Conservation (phyloP, 441 rosid genomes). For the Mallotus repandus region DNA sequence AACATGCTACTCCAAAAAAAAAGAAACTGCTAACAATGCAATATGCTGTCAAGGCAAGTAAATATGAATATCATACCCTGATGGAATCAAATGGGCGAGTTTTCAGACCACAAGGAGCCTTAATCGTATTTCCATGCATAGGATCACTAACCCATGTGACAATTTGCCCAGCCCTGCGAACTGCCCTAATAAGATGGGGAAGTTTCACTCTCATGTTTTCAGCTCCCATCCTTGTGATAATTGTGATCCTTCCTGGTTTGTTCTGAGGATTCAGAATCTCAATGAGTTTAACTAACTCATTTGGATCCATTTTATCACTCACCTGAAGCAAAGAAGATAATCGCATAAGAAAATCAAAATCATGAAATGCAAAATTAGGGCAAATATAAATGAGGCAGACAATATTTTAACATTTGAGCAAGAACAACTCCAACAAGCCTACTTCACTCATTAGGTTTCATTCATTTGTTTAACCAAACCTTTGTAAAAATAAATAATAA, state of each 20-base stretch:
- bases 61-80: slow-evolving; percentile 51
- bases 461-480: background rate
- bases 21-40: background rate
- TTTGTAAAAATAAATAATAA: background rate
- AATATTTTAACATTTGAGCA: background rate
- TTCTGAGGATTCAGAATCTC: slow-evolving; percentile 88
- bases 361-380: slow-evolving; percentile 4
- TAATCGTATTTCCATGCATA: slow-evolving; percentile 95
- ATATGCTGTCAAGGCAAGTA: slow-evolving; percentile 3
- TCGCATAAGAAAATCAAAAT: background rate
- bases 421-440: background rate
- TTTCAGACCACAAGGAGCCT: slow-evolving; percentile 88
- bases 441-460: background rate
- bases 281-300: slow-evolving; percentile 81
- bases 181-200: slow-evolving; percentile 89
- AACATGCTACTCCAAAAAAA: too few species aligned
- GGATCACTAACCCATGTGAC: slow-evolving; percentile 99
- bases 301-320: slow-evolving; percentile 95
- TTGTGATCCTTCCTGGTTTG: slow-evolving; percentile 88
- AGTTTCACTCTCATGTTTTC: slow-evolving; percentile 99
- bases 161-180: slow-evolving; percentile 75
- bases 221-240: slow-evolving; percentile 91
- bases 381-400: slow-evolving; percentile 7
- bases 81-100: slow-evolving; percentile 94
- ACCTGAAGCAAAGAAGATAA: slow-evolving; percentile 52